Evolutionary conservation across 2,329 filamentous ascomycete genomes (phyloP).

Genomic region (Cryphonectria radicalis): DNA sequence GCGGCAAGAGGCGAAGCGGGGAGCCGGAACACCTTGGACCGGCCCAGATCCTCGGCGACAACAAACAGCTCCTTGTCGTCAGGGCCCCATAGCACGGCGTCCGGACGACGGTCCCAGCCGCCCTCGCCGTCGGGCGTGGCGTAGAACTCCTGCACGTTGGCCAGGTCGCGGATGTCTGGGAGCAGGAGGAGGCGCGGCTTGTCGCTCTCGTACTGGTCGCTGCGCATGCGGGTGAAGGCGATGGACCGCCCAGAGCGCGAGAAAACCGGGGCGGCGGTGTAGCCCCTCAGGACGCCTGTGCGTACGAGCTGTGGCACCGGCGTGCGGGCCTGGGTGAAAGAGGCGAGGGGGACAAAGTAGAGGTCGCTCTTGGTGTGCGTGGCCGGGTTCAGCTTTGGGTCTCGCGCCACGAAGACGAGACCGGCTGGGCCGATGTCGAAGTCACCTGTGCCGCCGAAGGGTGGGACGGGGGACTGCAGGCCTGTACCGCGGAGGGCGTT

Average conservation of each 20-base stretch:
- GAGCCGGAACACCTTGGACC: constrained; percentile 64
- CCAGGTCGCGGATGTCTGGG: constrained; percentile 61
- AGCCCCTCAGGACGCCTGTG: constrained; percentile 65
- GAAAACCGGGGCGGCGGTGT: constrained; percentile 70
- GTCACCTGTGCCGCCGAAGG: constrained; percentile 80
- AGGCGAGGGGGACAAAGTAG: constrained; percentile 70
- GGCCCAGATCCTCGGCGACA: constrained; percentile 72
- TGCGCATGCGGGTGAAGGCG: constrained; percentile 79
- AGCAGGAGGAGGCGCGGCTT: constrained; percentile 70
- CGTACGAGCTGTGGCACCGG: constrained; percentile 56
- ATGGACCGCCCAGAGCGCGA: constrained; percentile 72
- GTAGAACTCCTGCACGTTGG: constrained; percentile 65
- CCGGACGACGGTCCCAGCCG: constrained; percentile 63
- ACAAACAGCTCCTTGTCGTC: constrained; percentile 70
- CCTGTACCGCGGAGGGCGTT: constrained; percentile 67
- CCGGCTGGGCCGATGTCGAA: constrained; percentile 73
- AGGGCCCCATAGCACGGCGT: constrained; percentile 59
- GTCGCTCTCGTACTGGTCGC: constrained; percentile 80
- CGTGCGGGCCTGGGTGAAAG: constrained; percentile 59
- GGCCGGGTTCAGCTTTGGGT: constrained; percentile 71
- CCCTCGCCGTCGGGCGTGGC: constrained; percentile 65
- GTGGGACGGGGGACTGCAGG: constrained; percentile 70
- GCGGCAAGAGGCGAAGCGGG: constrained; percentile 58
- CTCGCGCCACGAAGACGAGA: constrained; percentile 76
- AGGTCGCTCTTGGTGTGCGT: constrained; percentile 82